Conservation (phyloP, 768 basidiomycete species). For the Pleurotus sapidus region DNA sequence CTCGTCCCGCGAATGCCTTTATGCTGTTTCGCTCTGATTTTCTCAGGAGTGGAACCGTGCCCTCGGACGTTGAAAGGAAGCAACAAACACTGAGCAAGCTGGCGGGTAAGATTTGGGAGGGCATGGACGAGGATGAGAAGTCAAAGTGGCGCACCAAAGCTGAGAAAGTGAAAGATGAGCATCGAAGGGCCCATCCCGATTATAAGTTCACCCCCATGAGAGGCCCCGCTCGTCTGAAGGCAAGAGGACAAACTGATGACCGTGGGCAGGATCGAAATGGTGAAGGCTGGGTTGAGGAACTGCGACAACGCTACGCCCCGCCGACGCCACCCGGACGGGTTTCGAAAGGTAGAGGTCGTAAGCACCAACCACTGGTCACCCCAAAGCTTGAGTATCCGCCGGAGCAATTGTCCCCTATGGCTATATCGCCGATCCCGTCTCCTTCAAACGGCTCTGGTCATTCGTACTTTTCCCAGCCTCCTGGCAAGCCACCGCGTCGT, state of each 20-base stretch:
- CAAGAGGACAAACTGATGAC: constrained; percentile 18
- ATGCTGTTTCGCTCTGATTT: constrained; percentile 77
- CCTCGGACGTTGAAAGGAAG: constrained; percentile 51
- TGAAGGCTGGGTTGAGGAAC: constrained; percentile 25
- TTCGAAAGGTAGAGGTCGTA: not conserved
- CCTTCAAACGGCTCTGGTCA: not conserved
- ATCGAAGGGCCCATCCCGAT: constrained; percentile 50
- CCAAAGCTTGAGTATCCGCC: not conserved
- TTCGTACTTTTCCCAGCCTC: not conserved
- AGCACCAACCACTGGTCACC: not conserved
- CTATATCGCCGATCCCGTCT: not conserved
- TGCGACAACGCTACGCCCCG: not conserved
- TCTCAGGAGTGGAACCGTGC: constrained; percentile 45
- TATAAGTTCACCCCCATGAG: constrained; percentile 60
- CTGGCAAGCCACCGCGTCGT: not conserved
- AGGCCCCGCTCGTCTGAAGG: constrained; percentile 29
- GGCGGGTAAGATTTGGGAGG: constrained; percentile 67
- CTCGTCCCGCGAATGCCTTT: constrained; percentile 82
- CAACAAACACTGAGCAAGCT: constrained; percentile 75
- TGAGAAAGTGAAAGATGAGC: constrained; percentile 40
- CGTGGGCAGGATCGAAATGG: constrained; percentile 15
- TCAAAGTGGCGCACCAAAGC: constrained; percentile 46
- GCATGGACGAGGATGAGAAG: constrained; percentile 44
- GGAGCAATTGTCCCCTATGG: not conserved
- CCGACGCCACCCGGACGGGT: not conserved